phyloP scores from a whole-genome alignment of 1,284 basidiomycete species.

The Leucoagaricus sp. region DNA sequence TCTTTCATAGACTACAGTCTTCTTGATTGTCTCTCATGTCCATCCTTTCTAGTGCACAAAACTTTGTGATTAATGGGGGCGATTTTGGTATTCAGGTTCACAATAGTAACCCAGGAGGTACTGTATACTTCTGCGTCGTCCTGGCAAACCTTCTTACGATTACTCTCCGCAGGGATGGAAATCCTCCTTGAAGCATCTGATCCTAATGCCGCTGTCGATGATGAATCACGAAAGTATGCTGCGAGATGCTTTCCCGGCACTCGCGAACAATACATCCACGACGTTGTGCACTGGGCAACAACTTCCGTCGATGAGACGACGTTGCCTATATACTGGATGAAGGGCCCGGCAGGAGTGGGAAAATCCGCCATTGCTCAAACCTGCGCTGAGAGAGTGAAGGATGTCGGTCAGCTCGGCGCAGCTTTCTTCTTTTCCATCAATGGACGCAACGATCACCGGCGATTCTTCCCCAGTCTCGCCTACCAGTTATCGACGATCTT shows the following conservation, averaged over 20 bases:
- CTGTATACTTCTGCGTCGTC: no score
- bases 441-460: not conserved
- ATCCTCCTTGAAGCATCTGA: not conserved
- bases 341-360: constrained; percentile 11
- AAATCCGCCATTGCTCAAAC: constrained; percentile 14
- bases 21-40: no score
- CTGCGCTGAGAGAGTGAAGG: not conserved
- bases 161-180: no score
- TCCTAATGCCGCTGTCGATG: not conserved
- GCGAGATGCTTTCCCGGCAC: not conserved
- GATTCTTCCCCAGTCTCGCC: constrained; percentile 1
- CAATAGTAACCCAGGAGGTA: no score
- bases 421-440: constrained; percentile 10
- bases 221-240: not conserved
- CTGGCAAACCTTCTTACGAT: no score
- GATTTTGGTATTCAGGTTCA: no score
- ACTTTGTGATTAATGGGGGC: no score
- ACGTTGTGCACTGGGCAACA: not conserved
- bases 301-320: not conserved
- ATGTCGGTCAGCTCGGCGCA: not conserved
- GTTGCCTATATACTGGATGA: not conserved
- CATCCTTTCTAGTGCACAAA: no score
- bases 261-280: not conserved
- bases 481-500: constrained; percentile 5
- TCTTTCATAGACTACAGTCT: no score